phyloP scores from a whole-genome alignment of 225 moss, liverwort and hornwort genomes.

The Sphagnum contortum region DNA sequence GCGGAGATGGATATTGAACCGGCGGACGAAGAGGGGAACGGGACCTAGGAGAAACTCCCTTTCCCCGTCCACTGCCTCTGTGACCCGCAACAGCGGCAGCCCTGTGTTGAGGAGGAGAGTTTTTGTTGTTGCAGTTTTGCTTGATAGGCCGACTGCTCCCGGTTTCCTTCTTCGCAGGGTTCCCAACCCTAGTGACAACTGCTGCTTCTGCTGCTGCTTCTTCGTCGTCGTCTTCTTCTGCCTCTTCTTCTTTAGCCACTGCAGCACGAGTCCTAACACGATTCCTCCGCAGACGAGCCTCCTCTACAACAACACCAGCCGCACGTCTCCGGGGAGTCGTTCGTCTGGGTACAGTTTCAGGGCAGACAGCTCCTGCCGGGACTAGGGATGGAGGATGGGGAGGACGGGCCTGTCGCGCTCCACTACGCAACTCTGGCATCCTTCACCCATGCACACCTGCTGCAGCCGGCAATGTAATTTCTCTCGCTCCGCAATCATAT shows the following conservation, averaged over 20 bases:
- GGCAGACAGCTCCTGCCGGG: conserved; percentile 39
- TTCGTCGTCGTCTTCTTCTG: conserved; percentile 8
- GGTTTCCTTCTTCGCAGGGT: conserved; percentile 58
- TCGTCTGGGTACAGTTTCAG: conserved; percentile 38
- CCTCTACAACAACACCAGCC: conserved; percentile 20
- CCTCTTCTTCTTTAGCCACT: conserved; percentile 73
- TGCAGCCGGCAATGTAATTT: conserved; percentile 28
- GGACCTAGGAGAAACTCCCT: conserved; percentile 53
- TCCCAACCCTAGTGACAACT: conserved; percentile 54
- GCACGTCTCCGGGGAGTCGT: conserved; percentile 57
- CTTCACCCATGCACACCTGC: conserved; percentile 97
- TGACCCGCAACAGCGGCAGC: conserved; percentile 16
- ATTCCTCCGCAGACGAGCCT: conserved; percentile 32
- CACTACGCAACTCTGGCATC: conserved; percentile 99
- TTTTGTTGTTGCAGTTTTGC: conserved; percentile 28
- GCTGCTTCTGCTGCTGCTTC: conserved; percentile 18
- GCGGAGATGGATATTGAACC: conserved; percentile 52
- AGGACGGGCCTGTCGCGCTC: conserved; percentile 99
- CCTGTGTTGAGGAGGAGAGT: conserved; percentile 38
- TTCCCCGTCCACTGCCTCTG: conserved; percentile 40
- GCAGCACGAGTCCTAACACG: conserved; percentile 82
- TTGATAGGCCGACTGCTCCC: conserved; percentile 36
- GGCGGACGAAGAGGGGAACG: conserved; percentile 41
- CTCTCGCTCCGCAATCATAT: conserved; percentile 55
- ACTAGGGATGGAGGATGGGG: conserved; percentile 75